Conservation (phyloP, 2,329 filamentous ascomycete genomes). For the Diaporthe ilicicola region DNA sequence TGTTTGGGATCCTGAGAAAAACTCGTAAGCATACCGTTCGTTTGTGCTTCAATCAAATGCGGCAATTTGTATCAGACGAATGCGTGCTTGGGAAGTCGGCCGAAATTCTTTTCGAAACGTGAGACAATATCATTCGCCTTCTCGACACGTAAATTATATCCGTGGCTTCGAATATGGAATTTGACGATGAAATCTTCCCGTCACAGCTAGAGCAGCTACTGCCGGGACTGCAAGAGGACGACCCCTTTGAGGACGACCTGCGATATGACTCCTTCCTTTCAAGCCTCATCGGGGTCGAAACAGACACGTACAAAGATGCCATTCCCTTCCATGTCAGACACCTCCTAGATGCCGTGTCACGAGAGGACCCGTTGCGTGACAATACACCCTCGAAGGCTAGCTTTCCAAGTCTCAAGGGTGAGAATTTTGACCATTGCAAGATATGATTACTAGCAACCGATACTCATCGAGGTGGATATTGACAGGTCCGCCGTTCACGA, state of each 20-base stretch:
- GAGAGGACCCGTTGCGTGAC: background rate
- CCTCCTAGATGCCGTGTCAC: background rate
- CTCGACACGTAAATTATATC: background rate
- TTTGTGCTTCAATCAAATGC: too few species aligned
- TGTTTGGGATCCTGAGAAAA: background rate
- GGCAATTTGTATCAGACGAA: too few species aligned
- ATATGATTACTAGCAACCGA: too few species aligned
- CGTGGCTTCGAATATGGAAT: background rate
- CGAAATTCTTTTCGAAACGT: background rate
- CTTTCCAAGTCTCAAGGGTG: background rate
- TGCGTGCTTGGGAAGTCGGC: background rate
- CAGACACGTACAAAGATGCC: background rate
- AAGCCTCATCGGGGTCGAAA: background rate
- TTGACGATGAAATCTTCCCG: background rate
- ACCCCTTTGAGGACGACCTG: background rate
- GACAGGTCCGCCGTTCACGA: slow-evolving; percentile 5
- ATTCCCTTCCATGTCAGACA: background rate
- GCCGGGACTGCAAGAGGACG: background rate
- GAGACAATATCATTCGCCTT: too few species aligned
- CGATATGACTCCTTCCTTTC: background rate
- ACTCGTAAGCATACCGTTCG: background rate
- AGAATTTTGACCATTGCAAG: background rate
- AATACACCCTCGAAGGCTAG: background rate
- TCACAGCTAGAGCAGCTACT: slow-evolving; percentile 4
- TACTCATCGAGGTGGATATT: background rate